phyloP scores from a whole-genome alignment of 805 yeast genomes.

The Teunomyces stri region DNA sequence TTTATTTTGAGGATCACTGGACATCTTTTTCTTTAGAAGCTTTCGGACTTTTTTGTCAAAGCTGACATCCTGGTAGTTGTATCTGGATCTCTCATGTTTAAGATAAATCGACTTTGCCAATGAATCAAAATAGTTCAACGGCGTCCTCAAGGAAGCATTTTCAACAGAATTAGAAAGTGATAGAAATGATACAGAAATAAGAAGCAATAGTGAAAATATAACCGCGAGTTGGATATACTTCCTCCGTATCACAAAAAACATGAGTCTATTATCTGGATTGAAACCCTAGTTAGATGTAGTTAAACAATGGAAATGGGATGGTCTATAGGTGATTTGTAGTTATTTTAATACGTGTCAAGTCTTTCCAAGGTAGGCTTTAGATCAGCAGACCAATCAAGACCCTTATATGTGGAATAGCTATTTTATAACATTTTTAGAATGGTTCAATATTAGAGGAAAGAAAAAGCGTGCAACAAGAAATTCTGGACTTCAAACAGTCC shows the following conservation, averaged over 20 bases:
- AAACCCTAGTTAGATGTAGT: not conserved
- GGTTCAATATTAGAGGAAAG: not conserved
- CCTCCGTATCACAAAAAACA: slow-evolving; percentile 14
- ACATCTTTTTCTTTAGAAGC: slow-evolving; percentile 13
- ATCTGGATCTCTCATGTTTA: not conserved
- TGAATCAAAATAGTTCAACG: slow-evolving; percentile 14
- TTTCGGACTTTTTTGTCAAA: slow-evolving; percentile 12
- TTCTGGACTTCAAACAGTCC: not conserved
- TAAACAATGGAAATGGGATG: not conserved
- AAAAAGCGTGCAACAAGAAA: not conserved
- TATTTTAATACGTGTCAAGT: too few species aligned
- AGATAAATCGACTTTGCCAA: slow-evolving; percentile 11
- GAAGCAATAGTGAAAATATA: slow-evolving; percentile 11
- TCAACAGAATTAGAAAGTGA: slow-evolving; percentile 4
- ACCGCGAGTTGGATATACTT: slow-evolving; percentile 15
- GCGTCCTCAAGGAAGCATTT: not conserved
- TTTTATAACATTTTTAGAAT: too few species aligned
- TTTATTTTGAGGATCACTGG: slow-evolving; percentile 21
- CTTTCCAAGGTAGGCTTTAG: too few species aligned
- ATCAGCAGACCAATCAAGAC: too few species aligned
- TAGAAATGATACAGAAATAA: slow-evolving; percentile 12
- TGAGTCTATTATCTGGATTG: not conserved
- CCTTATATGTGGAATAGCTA: too few species aligned
- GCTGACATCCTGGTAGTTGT: slow-evolving; percentile 5
- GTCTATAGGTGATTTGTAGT: too few species aligned